A percentile compares a stretch with the other conserved stretches of the same genome.
These are phyloP conservation scores for Hondaea fermentalgiana DNA, from an alignment of 108 stramenopile species.

Conservation along the genomic window DNA sequence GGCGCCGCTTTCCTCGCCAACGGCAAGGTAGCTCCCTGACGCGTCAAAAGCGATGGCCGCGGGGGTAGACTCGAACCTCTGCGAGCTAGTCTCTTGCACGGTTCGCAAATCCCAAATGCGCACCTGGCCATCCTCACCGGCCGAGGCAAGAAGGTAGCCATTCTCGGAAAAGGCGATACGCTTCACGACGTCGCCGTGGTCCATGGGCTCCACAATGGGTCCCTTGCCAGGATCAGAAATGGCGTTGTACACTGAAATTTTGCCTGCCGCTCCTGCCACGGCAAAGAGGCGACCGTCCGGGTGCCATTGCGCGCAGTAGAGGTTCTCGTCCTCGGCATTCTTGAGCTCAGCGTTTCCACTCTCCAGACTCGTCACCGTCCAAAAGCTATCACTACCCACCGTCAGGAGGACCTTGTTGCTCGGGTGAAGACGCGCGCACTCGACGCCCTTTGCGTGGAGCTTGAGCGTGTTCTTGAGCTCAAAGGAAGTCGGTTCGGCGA, in stretches of 20 bases:
- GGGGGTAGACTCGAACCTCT: constrained; percentile 31
- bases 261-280: background rate
- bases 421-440: background rate
- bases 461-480: background rate
- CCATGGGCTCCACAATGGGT: constrained; percentile 73
- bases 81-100: background rate
- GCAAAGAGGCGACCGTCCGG: constrained; percentile 9
- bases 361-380: background rate
- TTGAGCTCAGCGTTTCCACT: background rate
- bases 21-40: background rate
- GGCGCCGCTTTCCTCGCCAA: background rate
- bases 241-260: background rate
- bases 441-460: background rate
- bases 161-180: constrained; percentile 70
- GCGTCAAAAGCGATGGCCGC: background rate
- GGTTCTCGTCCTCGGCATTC: background rate
- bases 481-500: background rate
- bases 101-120: constrained; percentile 71
- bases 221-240: constrained; percentile 42
- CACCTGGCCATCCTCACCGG: constrained; percentile 40
- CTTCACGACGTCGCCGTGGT: constrained; percentile 50
- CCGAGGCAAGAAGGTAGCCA: constrained; percentile 68
- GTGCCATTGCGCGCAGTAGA: background rate
- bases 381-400: background rate
- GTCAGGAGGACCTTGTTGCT: background rate